Conservation (phyloP, 1,139 yeast genomes). For the Taiozyma onychis region DNA sequence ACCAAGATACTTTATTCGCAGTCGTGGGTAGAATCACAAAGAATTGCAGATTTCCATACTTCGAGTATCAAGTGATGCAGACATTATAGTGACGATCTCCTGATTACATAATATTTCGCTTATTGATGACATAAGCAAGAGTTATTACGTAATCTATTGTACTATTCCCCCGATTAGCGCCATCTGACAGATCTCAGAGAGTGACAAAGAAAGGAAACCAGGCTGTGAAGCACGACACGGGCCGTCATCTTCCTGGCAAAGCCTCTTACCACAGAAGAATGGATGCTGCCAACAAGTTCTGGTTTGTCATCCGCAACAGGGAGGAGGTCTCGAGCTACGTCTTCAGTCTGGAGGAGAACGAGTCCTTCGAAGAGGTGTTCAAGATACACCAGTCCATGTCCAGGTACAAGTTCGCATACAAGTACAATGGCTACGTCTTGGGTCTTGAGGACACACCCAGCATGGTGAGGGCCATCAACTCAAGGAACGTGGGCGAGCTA, state of each 20-base stretch:
- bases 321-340: neutral
- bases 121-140: neutral
- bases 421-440: neutral
- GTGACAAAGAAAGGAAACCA: neutral
- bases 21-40: neutral
- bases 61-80: neutral
- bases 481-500: neutral
- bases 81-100: neutral
- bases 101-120: neutral
- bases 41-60: neutral
- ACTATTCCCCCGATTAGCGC: neutral
- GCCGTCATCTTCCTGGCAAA: neutral
- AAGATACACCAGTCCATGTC: neutral
- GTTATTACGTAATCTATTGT: neutral
- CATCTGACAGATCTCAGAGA: neutral
- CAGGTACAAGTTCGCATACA: neutral
- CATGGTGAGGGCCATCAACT: neutral
- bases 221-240: neutral
- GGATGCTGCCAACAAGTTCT: neutral
- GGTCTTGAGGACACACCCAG: neutral
- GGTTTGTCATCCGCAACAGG: neutral
- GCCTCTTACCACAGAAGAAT: neutral
- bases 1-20: neutral
- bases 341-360: neutral
- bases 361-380: neutral